phyloP scores from a whole-genome alignment of 2,329 filamentous ascomycete genomes.

The Neonectria ditissima region DNA sequence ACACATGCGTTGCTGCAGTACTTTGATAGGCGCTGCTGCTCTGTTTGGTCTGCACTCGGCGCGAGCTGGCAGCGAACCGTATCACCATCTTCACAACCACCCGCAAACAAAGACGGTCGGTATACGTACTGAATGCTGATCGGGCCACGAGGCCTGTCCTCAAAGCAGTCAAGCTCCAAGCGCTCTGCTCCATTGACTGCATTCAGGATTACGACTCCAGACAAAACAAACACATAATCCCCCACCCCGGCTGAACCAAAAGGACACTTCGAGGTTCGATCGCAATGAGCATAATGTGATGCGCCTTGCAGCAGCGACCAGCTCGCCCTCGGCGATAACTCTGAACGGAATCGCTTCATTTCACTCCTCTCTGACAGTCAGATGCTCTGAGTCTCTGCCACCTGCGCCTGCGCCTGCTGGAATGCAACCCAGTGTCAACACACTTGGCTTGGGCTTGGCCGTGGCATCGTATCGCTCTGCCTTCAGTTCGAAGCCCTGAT shows the following conservation, averaged over 20 bases:
- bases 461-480: constrained; percentile 11
- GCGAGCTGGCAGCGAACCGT: background rate
- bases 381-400: constrained; percentile 2
- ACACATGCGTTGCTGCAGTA: background rate
- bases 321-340: constrained; percentile 18
- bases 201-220: constrained; percentile 11
- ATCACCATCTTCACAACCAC: constrained; percentile 2
- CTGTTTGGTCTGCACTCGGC: background rate
- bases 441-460: background rate
- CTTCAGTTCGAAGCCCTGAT: constrained; percentile 7
- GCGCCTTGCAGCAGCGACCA: background rate
- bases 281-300: constrained; percentile 5
- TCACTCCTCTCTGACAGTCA: constrained; percentile 7
- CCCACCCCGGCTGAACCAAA: constrained; percentile 8
- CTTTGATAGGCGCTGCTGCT: background rate
- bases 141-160: constrained; percentile 43
- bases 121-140: background rate
- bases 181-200: background rate
- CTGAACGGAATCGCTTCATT: constrained; percentile 19
- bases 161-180: constrained; percentile 42
- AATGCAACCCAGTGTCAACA: constrained; percentile 23
- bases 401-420: constrained; percentile 19
- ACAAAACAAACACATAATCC: constrained; percentile 2
- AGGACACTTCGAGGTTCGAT: background rate
- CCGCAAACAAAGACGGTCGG: background rate